Base-by-base conservation (phyloP, 2,329 filamentous ascomycete species). In the Arthrobotrys conoides region DNA sequence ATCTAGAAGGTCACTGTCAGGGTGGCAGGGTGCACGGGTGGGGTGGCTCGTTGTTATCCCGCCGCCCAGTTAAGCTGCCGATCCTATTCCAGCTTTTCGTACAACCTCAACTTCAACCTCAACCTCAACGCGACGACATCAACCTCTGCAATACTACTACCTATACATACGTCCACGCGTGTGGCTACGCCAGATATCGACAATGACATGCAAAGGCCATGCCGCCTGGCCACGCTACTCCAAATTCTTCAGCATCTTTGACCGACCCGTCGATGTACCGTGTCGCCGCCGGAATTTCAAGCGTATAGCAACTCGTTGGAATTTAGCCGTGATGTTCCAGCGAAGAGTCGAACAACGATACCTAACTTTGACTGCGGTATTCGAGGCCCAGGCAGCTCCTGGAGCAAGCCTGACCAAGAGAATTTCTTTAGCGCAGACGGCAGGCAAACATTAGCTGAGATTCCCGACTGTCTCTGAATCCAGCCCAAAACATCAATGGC, bases 161-260 rank as follows among this genome's bases (percentile, higher is more conserved):
- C 36, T 3, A 14, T n/a, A 41, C 38, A 41, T 41, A 41, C 38
- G 5, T 12, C 5, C 12, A n/a, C 14, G 3, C 38, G 38, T 5
- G 12, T 12, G 14, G 38, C 38, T 2, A 14, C 38, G 12, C 14
- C 14, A 41, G 5, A 1, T 41, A 38, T 24, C 9, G 5, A 20
- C n/a, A 24, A 67, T 67, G 63, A 24, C 63, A 5, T 67, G 46
- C 63, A 38, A 51, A 30, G n/a, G 46, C 24, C 63, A 67, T 14
- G 27, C 36, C 16, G 1, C 33, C 16, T 41, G 44, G 63, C 46
- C 24, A 16, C 14, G 27, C 20, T 4, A 48, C 22, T 27, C 22
- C 9, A 27, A 5, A 53, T 16, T 27, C 48, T 27, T 16, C 12
- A 27, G 22, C 2, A 14, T 53, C 20, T 53, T 53, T 10, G 48